Percentiles rank a stretch among this genome's conserved stretches.
phyloP scores from a whole-genome alignment of 768 basidiomycete species.

The Suillus luteus region DNA sequence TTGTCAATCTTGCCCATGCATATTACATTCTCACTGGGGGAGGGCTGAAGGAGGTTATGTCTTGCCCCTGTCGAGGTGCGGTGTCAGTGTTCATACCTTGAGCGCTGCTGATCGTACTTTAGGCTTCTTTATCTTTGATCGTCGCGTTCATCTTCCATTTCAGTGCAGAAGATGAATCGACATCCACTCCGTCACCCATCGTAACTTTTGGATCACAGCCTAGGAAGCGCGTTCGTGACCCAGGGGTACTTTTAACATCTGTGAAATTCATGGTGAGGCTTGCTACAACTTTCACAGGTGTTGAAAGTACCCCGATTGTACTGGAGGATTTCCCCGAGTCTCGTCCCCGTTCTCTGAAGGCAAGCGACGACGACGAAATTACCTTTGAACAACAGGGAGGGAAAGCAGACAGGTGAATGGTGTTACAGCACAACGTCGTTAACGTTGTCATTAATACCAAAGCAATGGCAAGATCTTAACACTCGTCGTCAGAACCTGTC shows the following conservation, averaged over 20 bases:
- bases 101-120: not conserved
- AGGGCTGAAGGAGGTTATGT: no score
- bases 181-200: not conserved
- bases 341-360: not conserved
- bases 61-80: constrained; percentile 10
- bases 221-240: not conserved
- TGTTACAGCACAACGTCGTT: not conserved
- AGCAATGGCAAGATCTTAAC: no score
- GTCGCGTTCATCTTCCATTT: not conserved
- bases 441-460: not conserved
- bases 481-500: no score
- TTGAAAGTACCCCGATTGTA: not conserved
- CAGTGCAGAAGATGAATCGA: not conserved
- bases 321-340: not conserved
- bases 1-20: no score
- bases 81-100: not conserved
- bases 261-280: not conserved
- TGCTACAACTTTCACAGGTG: not conserved
- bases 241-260: not conserved
- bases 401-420: not conserved
- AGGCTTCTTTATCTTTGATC: not conserved
- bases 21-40: no score
- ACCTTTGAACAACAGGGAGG: not conserved
- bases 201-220: not conserved
- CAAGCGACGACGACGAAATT: not conserved